Conservation (phyloP, 164 flowering plant genomes). For the Vitis riparia region DNA sequence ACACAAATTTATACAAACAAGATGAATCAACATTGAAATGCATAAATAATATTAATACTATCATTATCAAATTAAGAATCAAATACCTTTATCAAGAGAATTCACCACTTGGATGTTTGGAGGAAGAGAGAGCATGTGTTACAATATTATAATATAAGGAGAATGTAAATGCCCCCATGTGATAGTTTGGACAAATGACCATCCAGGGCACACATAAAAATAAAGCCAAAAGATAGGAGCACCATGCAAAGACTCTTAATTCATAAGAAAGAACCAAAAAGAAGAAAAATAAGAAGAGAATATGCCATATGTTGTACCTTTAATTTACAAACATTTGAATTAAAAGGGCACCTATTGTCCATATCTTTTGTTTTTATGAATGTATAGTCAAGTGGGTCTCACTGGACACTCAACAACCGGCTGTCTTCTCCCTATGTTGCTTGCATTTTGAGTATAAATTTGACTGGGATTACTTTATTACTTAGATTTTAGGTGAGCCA, state of each 20-base stretch:
- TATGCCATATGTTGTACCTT: constrained; percentile 23
- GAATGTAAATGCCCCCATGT: too few species aligned
- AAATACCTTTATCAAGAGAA: too few species aligned
- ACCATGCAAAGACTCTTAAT: not conserved
- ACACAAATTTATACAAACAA: too few species aligned
- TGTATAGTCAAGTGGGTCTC: constrained; percentile 17
- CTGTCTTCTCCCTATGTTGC: constrained; percentile 5
- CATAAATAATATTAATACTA: too few species aligned
- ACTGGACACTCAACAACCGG: constrained; percentile 16
- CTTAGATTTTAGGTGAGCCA: not conserved
- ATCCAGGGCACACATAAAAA: not conserved
- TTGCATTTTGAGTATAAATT: constrained; percentile 4
- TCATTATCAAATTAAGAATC: too few species aligned
- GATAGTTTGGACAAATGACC: not conserved
- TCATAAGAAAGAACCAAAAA: not conserved
- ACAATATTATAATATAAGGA: too few species aligned
- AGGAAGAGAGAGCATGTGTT: too few species aligned
- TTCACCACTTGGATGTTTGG: too few species aligned
- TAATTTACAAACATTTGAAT: constrained; percentile 11
- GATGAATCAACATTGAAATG: too few species aligned
- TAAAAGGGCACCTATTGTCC: constrained; percentile 13
- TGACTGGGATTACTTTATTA: not conserved
- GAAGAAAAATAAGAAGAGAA: constrained; percentile 9
- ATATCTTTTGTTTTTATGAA: constrained; percentile 7
- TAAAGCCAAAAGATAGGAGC: constrained; percentile 2